Evolutionary conservation across 2,329 filamentous ascomycete genomes (phyloP), one percentile per base, ranked within the genome.

Genomic region (Xylariales sp.): DNA sequence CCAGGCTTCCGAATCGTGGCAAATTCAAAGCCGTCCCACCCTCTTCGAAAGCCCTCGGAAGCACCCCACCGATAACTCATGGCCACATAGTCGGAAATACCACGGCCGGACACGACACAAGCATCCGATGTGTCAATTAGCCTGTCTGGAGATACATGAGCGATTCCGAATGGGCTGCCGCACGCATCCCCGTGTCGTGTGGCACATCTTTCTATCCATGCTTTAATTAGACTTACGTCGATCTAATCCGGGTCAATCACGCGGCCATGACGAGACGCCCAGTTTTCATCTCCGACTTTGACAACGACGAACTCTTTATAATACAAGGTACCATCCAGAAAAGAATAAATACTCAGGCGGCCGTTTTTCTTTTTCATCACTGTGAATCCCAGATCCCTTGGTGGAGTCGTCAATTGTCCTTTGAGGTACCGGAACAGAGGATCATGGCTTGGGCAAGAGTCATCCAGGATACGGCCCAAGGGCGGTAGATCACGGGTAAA

Each of bases 51-150:
- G 34, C 52, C 52, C 18, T 55, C 43, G 23, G 52, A 43, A 55
- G 52, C 36, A 30, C 58, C 58, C 34, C 39, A 61, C 41, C 23
- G 45, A 23, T 61, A 61, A 36, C 58, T 61, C 9, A 53, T 12
- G 12, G 48, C 36, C 5, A 53, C 36, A 14, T 52, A 61, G 12
- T 39, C 18, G 5, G 14, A 18, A 18, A 39, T 39, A 12, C 39
- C 36, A 30, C 10, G 16, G 7, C 58, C 58, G 2, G 49, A 14
- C 6, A 53, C 23, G 16, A 61, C 28, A 28, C 58, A 53, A 5
- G 50, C 14, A 6, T 46, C 16, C 6, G 14, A 3, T 16, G 30
- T 30, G 36, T 61, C 58, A 14, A 61, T 53, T n/a, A 61, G 32
- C 48, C 48, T 46, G 30, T 30, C 14, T 2, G 58, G 58, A n/a